Percentiles rank a stretch among this genome's conserved stretches.
phyloP scores from a whole-genome alignment of 768 basidiomycete species.

The Hypholoma fasciculare region DNA sequence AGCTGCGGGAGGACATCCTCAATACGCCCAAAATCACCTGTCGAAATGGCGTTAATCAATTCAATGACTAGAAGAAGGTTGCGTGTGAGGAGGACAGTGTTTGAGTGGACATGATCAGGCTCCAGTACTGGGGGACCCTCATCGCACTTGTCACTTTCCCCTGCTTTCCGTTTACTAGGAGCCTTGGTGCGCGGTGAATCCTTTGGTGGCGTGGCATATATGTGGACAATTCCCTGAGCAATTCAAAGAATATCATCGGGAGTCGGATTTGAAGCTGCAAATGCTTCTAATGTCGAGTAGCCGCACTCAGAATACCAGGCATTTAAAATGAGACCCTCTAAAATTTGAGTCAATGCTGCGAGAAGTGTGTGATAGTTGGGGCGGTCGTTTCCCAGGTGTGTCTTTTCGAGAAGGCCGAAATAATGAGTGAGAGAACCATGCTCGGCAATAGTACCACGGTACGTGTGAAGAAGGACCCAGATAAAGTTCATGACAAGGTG shows the following conservation, averaged over 20 bases:
- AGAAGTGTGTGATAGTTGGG: slow-evolving; percentile 33
- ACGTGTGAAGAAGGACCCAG: slow-evolving; percentile 25
- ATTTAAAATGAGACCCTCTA: not conserved
- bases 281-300: not conserved
- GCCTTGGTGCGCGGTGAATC: too few relatives aligned
- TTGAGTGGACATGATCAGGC: slow-evolving; percentile 4
- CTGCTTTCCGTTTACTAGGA: too few relatives aligned
- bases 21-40: slow-evolving; percentile 29
- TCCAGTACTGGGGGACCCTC: too few relatives aligned
- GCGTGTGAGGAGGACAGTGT: slow-evolving; percentile 23
- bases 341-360: slow-evolving; percentile 24
- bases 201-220: too few relatives aligned
- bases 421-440: slow-evolving; percentile 26
- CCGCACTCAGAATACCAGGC: not conserved
- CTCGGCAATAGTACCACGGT: slow-evolving; percentile 24
- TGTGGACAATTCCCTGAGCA: not conserved
- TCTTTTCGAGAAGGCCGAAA: slow-evolving; percentile 30
- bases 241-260: not conserved
- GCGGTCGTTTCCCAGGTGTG: slow-evolving; percentile 24
- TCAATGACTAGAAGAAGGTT: slow-evolving; percentile 31
- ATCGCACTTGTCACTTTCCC: too few relatives aligned
- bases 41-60: slow-evolving; percentile 22
- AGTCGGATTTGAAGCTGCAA: not conserved
- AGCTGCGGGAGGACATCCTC: slow-evolving; percentile 28
- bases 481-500: slow-evolving; percentile 21